A percentile compares a stretch with the other conserved stretches of the same genome.
Evolutionary conservation across 768 basidiomycete species (phyloP).

Genomic region (Tubosaeta sp.): DNA sequence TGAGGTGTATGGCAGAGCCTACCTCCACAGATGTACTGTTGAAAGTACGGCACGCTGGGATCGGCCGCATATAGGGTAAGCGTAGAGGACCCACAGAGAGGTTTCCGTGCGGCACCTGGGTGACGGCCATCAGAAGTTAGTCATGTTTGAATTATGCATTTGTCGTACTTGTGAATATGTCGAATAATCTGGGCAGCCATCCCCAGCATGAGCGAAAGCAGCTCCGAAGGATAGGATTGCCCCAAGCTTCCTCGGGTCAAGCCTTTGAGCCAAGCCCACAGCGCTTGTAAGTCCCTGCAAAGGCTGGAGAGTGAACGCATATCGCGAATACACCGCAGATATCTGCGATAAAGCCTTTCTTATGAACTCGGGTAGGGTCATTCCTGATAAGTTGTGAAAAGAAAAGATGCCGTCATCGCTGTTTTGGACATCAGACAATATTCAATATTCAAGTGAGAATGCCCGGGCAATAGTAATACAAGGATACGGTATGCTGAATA

Average conservation of each 20-base stretch:
- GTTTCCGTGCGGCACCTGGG: slow-evolving; percentile 55
- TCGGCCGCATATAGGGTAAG: slow-evolving; percentile 71
- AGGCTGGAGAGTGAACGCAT: background rate
- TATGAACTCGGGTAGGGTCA: slow-evolving; percentile 10
- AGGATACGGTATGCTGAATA: slow-evolving; percentile 4
- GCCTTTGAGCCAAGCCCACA: slow-evolving; percentile 20
- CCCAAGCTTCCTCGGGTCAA: slow-evolving; percentile 10
- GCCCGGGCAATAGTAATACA: slow-evolving; percentile 2
- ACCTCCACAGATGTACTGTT: slow-evolving; percentile 75
- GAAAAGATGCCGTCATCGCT: too few species aligned
- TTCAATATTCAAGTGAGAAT: background rate
- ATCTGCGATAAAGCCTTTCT: slow-evolving; percentile 1
- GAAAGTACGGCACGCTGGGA: slow-evolving; percentile 67
- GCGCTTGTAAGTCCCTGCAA: slow-evolving; percentile 9
- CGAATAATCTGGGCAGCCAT: slow-evolving; percentile 59
- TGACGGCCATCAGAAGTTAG: background rate
- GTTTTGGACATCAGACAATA: background rate
- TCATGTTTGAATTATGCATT: background rate
- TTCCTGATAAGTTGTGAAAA: background rate
- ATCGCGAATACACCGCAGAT: slow-evolving; percentile 1
- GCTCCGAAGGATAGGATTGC: slow-evolving; percentile 20
- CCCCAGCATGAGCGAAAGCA: slow-evolving; percentile 15
- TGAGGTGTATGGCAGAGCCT: slow-evolving; percentile 1
- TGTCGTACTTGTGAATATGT: slow-evolving; percentile 48
- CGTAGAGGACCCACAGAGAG: slow-evolving; percentile 56